Evolutionary conservation across 331 rosid genomes (phyloP).

Genomic region (Spiraea crenata): DNA sequence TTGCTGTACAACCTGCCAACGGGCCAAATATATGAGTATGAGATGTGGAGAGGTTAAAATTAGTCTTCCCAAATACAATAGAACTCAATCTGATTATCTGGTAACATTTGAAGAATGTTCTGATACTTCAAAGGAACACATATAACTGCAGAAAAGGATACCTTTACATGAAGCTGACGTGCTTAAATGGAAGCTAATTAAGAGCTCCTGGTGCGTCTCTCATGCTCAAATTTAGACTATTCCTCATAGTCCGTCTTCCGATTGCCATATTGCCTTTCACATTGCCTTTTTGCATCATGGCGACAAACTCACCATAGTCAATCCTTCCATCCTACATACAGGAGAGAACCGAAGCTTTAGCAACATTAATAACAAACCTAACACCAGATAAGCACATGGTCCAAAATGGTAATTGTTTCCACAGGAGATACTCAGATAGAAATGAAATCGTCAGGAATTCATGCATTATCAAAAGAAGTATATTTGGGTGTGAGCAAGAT

Average conservation of each 20-base stretch:
- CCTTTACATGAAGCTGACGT: conserved; percentile 40
- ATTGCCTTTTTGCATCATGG: conserved; percentile 99
- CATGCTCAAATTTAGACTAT: conserved; percentile 97
- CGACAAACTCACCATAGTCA: conserved; percentile 93
- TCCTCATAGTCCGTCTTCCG: conserved; percentile 98
- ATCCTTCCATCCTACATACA: conserved; percentile 86
- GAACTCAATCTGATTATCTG: not conserved
- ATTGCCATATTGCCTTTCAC: conserved; percentile 70
- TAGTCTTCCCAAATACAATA: no score
- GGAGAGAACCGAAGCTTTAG: not conserved
- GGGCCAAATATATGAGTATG: conserved; percentile 19
- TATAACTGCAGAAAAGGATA: conserved; percentile 24
- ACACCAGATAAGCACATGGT: not conserved
- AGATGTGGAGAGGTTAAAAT: no score
- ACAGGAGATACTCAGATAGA: not conserved
- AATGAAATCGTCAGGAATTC: not conserved
- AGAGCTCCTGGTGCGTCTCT: conserved; percentile 78
- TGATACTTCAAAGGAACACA: not conserved
- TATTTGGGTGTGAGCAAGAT: no score
- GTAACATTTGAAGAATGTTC: not conserved
- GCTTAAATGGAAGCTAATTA: conserved; percentile 42
- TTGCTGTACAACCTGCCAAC: conserved; percentile 67
- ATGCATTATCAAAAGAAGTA: not conserved
- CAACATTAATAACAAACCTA: not conserved
- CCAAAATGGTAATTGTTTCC: not conserved